phyloP scores from a whole-genome alignment of 305 asterid genomes.

The Nicotiana rustica region DNA sequence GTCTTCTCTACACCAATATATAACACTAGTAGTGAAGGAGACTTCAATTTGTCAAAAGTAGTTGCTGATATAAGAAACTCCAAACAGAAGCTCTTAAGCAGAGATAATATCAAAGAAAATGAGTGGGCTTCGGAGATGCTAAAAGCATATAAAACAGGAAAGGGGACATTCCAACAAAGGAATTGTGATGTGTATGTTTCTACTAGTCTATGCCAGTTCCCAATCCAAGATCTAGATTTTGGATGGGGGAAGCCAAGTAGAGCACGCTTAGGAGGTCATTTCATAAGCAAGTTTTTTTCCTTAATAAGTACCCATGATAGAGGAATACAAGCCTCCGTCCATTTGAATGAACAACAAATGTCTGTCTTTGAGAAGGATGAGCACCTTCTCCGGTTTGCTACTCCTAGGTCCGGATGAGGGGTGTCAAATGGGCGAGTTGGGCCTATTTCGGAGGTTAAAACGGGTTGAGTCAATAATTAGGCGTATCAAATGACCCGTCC shows the following conservation, averaged over 20 bases:
- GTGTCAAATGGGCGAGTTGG: no score
- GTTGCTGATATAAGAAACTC: background rate
- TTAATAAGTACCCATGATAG: background rate
- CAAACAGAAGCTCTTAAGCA: background rate
- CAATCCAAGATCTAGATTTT: background rate
- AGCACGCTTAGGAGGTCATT: background rate
- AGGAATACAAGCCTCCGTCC: background rate
- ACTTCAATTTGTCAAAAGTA: background rate
- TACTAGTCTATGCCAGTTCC: slow-evolving; percentile 12
- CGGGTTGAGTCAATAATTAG: no score
- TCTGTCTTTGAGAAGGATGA: background rate
- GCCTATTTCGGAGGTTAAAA: no score
- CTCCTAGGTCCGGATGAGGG: background rate
- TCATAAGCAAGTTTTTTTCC: background rate
- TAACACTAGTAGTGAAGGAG: background rate
- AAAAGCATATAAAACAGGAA: background rate
- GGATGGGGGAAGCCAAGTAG: slow-evolving; percentile 10
- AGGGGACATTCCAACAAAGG: background rate
- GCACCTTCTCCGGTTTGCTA: background rate
- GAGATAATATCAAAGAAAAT: background rate
- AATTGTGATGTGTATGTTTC: slow-evolving; percentile 1
- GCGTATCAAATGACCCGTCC: no score
- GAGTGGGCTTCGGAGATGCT: background rate
- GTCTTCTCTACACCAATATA: background rate
- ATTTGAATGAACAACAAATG: background rate